Evolutionary conservation across 441 rosid genomes (phyloP).

Genomic region (Populus hybrid): DNA sequence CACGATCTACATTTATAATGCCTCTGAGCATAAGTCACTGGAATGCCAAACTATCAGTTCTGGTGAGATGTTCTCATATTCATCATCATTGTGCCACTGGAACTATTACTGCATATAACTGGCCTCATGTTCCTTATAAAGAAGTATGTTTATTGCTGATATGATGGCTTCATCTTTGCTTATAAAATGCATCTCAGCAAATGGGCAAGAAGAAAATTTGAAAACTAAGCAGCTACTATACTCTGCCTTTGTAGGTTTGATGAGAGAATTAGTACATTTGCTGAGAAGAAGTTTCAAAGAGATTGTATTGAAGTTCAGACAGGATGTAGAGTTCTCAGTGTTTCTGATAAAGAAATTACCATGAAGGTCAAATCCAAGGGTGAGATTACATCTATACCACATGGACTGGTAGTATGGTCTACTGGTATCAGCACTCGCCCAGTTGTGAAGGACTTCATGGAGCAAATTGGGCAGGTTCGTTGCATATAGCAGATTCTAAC

Average conservation of each 20-base stretch:
- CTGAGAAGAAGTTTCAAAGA: conserved; percentile 72
- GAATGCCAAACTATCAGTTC: not conserved
- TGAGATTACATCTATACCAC: conserved; percentile 57
- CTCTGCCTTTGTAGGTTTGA: conserved; percentile 56
- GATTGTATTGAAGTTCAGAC: conserved; percentile 82
- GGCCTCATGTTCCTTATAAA: not conserved
- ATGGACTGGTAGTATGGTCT: conserved; percentile 92
- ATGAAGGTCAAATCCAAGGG: conserved; percentile 60
- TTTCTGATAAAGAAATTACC: conserved; percentile 69
- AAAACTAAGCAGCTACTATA: conserved; percentile 9
- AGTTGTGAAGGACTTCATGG: conserved; percentile 76
- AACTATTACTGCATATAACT: not conserved
- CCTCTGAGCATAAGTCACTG: not conserved
- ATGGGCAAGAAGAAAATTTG: not conserved
- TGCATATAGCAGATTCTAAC: not conserved
- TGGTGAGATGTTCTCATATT: not conserved
- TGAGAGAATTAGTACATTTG: conserved; percentile 82
- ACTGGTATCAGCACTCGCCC: conserved; percentile 89
- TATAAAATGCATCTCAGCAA: not conserved
- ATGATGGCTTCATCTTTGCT: not conserved
- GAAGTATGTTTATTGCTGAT: not conserved
- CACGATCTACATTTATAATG: not conserved
- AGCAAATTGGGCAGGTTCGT: conserved; percentile 82
- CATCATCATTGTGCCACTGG: not conserved
- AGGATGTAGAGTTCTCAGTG: conserved; percentile 73